These are phyloP conservation scores for Marasmius tenuissimus DNA, from an alignment of 1,284 basidiomycete genomes.

Conservation along the genomic window DNA sequence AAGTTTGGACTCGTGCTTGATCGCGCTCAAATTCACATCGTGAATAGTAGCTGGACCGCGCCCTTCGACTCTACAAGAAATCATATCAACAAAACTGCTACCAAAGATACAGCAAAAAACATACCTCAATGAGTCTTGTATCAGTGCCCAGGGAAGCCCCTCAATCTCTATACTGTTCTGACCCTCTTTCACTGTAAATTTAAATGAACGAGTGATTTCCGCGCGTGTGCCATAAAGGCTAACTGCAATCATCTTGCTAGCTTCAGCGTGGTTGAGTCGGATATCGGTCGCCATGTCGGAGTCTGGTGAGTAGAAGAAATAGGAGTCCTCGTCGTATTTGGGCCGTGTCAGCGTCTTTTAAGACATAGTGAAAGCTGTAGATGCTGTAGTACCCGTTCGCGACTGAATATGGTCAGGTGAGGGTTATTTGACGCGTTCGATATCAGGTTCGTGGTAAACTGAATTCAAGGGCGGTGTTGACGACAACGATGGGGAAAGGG, in stretches of 20 bases:
- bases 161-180: neutral
- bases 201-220: neutral
- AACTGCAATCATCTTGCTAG: neutral
- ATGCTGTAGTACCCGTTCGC: too few species aligned
- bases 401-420: too few species aligned
- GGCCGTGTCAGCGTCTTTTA: too few species aligned
- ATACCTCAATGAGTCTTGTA: neutral
- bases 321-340: too few species aligned
- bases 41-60: constrained; percentile 7
- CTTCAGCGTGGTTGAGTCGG: neutral
- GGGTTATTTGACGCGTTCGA: too few species aligned
- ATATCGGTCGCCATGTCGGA: neutral
- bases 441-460: too few species aligned
- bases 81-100: neutral
- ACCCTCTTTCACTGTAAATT: neutral
- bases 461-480: too few species aligned
- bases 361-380: too few species aligned
- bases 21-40: neutral
- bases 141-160: neutral
- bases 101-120: neutral
- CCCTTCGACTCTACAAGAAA: constrained; percentile 2
- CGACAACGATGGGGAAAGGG: too few species aligned
- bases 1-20: neutral
- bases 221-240: neutral
- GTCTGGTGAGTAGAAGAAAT: too few species aligned